These are phyloP conservation scores for Solanum peruvianum DNA, from an alignment of 257 asterid species.

Conservation along the genomic window DNA sequence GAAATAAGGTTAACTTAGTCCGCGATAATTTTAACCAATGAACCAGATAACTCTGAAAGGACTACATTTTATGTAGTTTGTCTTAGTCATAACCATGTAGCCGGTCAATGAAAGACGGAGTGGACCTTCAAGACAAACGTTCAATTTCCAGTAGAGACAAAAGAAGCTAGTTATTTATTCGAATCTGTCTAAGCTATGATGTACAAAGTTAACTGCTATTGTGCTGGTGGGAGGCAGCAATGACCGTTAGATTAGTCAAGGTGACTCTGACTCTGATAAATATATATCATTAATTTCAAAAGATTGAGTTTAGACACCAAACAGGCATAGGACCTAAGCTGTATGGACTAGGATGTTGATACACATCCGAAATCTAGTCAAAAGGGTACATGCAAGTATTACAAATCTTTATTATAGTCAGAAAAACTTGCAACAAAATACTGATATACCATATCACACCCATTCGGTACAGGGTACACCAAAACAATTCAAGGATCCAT, in stretches of 20 bases:
- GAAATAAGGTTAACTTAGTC: neutral
- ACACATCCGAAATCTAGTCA: neutral
- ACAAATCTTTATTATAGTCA: neutral
- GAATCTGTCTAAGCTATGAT: neutral
- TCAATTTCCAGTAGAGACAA: neutral
- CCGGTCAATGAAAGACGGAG: neutral
- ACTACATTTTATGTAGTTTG: neutral
- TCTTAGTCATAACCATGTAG: neutral
- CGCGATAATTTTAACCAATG: neutral
- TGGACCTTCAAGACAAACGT: neutral
- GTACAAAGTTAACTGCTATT: neutral
- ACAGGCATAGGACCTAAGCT: neutral
- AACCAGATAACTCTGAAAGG: neutral
- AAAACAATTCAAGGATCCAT: neutral
- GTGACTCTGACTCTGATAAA: neutral
- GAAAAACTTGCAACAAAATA: neutral
- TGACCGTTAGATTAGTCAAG: neutral
- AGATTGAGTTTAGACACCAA: neutral
- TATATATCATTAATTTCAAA: neutral
- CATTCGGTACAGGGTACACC: neutral
- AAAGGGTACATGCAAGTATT: neutral
- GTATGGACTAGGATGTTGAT: neutral
- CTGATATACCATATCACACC: neutral
- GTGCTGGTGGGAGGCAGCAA: neutral
- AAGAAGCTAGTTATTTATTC: neutral